These are phyloP conservation scores for Grosmannia huntii DNA, from an alignment of 2,329 filamentous ascomycete species.

Conservation along the genomic window DNA sequence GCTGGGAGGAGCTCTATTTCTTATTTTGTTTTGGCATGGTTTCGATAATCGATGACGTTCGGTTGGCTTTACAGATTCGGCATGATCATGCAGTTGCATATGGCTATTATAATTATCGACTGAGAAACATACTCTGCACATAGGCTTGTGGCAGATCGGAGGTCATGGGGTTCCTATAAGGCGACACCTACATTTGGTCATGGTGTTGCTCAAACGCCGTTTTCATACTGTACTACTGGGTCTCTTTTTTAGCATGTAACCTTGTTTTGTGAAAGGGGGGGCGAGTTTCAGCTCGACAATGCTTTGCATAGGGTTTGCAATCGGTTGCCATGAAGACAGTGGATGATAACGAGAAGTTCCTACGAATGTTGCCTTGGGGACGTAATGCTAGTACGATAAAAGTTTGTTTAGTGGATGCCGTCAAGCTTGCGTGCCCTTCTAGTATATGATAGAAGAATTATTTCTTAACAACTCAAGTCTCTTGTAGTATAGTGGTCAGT, in stretches of 20 bases:
- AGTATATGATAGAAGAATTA: neutral
- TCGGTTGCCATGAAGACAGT: neutral
- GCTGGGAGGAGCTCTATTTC: neutral
- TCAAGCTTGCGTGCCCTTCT: neutral
- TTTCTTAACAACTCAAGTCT: constrained; percentile 1
- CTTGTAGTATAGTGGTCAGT: constrained; percentile 13
- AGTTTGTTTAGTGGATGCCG: neutral
- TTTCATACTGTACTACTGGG: neutral
- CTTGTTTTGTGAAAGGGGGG: neutral
- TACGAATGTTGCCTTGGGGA: neutral
- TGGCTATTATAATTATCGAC: neutral
- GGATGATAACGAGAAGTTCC: neutral
- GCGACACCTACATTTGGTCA: neutral
- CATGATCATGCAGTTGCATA: neutral
- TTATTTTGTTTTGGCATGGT: neutral
- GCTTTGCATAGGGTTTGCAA: neutral
- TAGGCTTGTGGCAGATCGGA: neutral
- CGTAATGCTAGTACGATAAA: neutral
- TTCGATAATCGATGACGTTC: neutral
- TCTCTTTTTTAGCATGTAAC: neutral
- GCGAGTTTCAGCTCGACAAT: neutral
- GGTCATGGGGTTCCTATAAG: neutral
- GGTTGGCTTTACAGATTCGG: neutral
- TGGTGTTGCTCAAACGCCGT: neutral
- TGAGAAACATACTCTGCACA: neutral